phyloP scores from a whole-genome alignment of 306 rosid species.

The Sicyos baderoa region DNA sequence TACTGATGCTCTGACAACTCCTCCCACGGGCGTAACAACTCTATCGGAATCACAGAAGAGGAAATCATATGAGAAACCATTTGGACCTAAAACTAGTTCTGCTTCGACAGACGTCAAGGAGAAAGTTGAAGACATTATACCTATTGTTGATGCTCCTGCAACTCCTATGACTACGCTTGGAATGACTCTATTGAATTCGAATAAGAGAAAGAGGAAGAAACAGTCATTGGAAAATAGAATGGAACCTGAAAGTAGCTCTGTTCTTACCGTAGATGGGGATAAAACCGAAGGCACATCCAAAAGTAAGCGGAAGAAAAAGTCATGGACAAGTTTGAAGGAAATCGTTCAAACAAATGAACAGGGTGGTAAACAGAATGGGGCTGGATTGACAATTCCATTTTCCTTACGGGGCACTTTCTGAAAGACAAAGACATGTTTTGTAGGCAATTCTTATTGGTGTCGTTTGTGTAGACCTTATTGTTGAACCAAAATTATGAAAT shows the following conservation, averaged over 20 bases:
- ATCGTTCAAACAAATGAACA: constrained; percentile 35
- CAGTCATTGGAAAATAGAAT: constrained; percentile 27
- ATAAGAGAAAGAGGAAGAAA: constrained; percentile 34
- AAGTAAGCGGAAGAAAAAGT: constrained; percentile 45
- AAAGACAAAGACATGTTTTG: neutral
- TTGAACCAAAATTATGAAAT: neutral
- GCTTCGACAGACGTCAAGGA: constrained; percentile 20
- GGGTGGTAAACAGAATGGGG: constrained; percentile 19
- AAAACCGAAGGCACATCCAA: constrained; percentile 28
- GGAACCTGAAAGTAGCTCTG: constrained; percentile 26
- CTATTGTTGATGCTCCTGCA: constrained; percentile 1
- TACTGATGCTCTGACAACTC: neutral
- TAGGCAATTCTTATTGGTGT: neutral
- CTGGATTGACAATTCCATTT: constrained; percentile 13
- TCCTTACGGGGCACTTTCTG: neutral
- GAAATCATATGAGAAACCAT: constrained; percentile 29
- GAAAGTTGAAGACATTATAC: constrained; percentile 14
- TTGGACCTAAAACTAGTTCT: constrained; percentile 25
- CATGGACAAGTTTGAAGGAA: constrained; percentile 79
- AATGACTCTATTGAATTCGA: neutral
- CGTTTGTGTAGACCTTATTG: neutral
- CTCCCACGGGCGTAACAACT: neutral
- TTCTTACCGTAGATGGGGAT: constrained; percentile 23
- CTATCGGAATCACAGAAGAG: neutral
- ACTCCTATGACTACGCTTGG: neutral